Evolutionary conservation across 495 filamentous ascomycete genomes (phyloP).

Genomic region (Aspergillus coremiiformis): DNA sequence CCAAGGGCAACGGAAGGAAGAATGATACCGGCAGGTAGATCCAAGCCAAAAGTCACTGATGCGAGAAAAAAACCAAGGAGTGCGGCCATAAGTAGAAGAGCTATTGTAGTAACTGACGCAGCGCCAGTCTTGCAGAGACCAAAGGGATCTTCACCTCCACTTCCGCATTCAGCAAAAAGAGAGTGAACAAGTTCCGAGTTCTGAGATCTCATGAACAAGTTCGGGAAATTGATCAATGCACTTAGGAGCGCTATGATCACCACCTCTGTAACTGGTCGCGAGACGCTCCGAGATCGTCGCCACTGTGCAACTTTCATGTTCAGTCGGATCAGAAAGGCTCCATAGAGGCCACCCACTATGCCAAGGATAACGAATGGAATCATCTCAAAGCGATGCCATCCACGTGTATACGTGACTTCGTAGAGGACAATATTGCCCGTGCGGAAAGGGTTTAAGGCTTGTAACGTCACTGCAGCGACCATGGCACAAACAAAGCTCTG

Average conservation of each 20-base stretch:
- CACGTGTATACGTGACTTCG: conserved; percentile 86
- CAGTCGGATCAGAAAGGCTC: conserved; percentile 86
- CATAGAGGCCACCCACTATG: conserved; percentile 85
- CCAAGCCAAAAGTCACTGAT: conserved; percentile 88
- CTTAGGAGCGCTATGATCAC: conserved; percentile 65
- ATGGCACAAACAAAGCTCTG: conserved; percentile 98
- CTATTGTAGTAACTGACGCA: conserved; percentile 63
- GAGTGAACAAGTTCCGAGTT: conserved; percentile 86
- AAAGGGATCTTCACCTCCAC: conserved; percentile 70
- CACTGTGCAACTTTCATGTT: conserved; percentile 84
- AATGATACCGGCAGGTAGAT: conserved; percentile 93
- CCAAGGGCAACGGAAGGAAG: conserved; percentile 97
- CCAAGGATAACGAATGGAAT: conserved; percentile 83
- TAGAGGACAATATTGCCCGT: conserved; percentile 95
- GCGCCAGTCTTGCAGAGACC: conserved; percentile 77
- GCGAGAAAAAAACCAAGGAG: conserved; percentile 79
- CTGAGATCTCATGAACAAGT: conserved; percentile 89
- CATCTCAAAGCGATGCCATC: conserved; percentile 94
- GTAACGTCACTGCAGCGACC: conserved; percentile 88
- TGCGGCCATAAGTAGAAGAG: conserved; percentile 72
- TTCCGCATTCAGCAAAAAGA: conserved; percentile 84
- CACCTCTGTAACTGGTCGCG: conserved; percentile 70
- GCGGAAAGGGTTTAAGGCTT: conserved; percentile 89
- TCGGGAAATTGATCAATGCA: conserved; percentile 87
- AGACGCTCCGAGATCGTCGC: conserved; percentile 53